A percentile compares a stretch with the other conserved stretches of the same genome.
phyloP scores from a whole-genome alignment of 2,329 filamentous ascomycete species.

The Helotiales sp. region DNA sequence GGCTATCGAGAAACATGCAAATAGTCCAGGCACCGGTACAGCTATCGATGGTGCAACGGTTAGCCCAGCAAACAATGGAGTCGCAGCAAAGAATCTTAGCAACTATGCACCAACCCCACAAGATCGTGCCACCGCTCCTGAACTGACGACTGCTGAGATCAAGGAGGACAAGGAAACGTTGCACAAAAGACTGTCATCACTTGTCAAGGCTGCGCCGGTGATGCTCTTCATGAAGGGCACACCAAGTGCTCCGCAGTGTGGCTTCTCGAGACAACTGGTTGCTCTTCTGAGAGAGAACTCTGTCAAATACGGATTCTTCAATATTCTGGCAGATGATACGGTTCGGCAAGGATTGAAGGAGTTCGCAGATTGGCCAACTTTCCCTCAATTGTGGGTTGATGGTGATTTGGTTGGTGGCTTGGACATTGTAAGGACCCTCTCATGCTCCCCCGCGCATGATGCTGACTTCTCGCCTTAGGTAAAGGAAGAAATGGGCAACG shows the following conservation, averaged over 20 bases:
- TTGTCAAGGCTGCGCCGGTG: slow-evolving; percentile 93
- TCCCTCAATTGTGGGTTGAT: slow-evolving; percentile 89
- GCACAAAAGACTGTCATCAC: slow-evolving; percentile 76
- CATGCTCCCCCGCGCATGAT: neutral
- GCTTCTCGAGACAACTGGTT: slow-evolving; percentile 90
- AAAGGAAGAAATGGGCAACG: slow-evolving; percentile 87
- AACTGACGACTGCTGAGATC: slow-evolving; percentile 47
- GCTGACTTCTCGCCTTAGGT: slow-evolving; percentile 59
- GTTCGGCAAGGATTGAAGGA: slow-evolving; percentile 96
- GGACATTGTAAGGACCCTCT: slow-evolving; percentile 77
- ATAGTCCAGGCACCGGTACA: slow-evolving; percentile 17
- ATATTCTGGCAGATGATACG: slow-evolving; percentile 96
- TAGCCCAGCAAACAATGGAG: slow-evolving; percentile 44
- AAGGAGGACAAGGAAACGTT: slow-evolving; percentile 80
- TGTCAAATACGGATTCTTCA: slow-evolving; percentile 98
- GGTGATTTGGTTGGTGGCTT: slow-evolving; percentile 91
- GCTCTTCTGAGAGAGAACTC: slow-evolving; percentile 84
- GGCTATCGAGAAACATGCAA: slow-evolving; percentile 82
- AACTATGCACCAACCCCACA: slow-evolving; percentile 34
- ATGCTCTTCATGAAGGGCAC: slow-evolving; percentile 99
- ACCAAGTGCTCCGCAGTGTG: slow-evolving; percentile 83
- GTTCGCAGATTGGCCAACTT: slow-evolving; percentile 98
- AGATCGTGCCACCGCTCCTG: slow-evolving; percentile 38
- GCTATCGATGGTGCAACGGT: slow-evolving; percentile 21
- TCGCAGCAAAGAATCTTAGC: slow-evolving; percentile 48